Evolutionary conservation across 2,329 filamentous ascomycete species (phyloP).

Genomic region (Biscogniauxia mediterranea): DNA sequence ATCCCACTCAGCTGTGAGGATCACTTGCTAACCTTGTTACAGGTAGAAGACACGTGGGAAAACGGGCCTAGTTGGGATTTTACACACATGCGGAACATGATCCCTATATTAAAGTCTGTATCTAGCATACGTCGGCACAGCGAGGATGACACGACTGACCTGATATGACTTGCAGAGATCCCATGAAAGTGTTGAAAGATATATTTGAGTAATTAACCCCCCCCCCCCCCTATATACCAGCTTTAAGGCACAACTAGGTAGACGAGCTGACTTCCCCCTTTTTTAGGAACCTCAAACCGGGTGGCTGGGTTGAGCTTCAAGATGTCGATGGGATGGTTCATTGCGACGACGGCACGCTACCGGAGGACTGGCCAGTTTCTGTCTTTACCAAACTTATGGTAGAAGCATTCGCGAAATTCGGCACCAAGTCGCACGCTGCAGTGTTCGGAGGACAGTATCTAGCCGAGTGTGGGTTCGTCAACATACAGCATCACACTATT

Average conservation of each 20-base stretch:
- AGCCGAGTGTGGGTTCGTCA: conserved; percentile 25
- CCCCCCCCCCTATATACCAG: conserved; percentile 14
- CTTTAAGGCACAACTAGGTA: neutral
- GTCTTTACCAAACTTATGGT: conserved; percentile 35
- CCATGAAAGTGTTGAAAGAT: conserved; percentile 19
- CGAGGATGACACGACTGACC: conserved; percentile 1
- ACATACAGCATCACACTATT: conserved; percentile 21
- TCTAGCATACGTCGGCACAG: neutral
- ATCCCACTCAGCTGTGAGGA: neutral
- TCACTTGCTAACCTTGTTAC: conserved; percentile 25
- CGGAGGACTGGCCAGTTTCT: conserved; percentile 32
- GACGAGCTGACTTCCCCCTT: conserved; percentile 1
- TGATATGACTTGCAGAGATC: conserved; percentile 7
- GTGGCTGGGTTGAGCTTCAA: conserved; percentile 46
- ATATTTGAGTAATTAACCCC: conserved; percentile 18
- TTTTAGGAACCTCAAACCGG: conserved; percentile 39
- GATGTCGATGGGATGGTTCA: conserved; percentile 42
- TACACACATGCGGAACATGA: conserved; percentile 48
- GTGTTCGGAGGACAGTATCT: conserved; percentile 37
- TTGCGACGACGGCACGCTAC: conserved; percentile 36
- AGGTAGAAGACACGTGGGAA: conserved; percentile 51
- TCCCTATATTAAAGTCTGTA: conserved; percentile 32
- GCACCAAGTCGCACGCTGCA: conserved; percentile 38
- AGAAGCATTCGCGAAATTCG: conserved; percentile 38
- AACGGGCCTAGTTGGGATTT: conserved; percentile 45